These are phyloP conservation scores for Lepidium sativum DNA, from an alignment of 345 rosid species.

Conservation along the genomic window DNA sequence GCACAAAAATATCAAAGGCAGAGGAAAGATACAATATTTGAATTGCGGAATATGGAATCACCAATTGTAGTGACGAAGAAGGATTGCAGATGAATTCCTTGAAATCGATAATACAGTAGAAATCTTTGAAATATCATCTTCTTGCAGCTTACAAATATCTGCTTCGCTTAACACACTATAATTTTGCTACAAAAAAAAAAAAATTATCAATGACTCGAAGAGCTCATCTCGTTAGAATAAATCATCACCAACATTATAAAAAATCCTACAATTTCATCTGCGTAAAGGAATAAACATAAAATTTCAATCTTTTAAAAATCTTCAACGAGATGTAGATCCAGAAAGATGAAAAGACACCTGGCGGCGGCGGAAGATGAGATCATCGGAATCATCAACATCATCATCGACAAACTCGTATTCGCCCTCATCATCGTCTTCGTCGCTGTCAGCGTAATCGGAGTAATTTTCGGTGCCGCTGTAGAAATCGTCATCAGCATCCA, in stretches of 20 bases:
- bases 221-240: too few relatives aligned
- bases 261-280: not conserved
- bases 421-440: slow-evolving; percentile 54
- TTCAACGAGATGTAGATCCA: not conserved
- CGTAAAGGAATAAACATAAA: not conserved
- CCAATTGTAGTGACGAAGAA: slow-evolving; percentile 70
- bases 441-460: slow-evolving; percentile 32
- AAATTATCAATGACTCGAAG: not conserved
- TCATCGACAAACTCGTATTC: slow-evolving; percentile 69
- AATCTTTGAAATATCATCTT: slow-evolving; percentile 51
- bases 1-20: not conserved
- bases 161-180: slow-evolving; percentile 56
- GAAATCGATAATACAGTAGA: slow-evolving; percentile 66
- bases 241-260: not conserved
- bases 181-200: slow-evolving; percentile 38
- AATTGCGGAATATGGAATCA: slow-evolving; percentile 6
- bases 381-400: slow-evolving; percentile 67
- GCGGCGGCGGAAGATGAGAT: slow-evolving; percentile 49
- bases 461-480: slow-evolving; percentile 70
- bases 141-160: slow-evolving; percentile 60
- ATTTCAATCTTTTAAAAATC: not conserved
- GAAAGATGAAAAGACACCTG: slow-evolving; percentile 33
- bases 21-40: not conserved
- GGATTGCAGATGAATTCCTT: slow-evolving; percentile 36
- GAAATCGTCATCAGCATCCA: slow-evolving; percentile 62